Base-by-base conservation (phyloP, 202 grass and related monocot species). In the Zoysia matrella region DNA sequence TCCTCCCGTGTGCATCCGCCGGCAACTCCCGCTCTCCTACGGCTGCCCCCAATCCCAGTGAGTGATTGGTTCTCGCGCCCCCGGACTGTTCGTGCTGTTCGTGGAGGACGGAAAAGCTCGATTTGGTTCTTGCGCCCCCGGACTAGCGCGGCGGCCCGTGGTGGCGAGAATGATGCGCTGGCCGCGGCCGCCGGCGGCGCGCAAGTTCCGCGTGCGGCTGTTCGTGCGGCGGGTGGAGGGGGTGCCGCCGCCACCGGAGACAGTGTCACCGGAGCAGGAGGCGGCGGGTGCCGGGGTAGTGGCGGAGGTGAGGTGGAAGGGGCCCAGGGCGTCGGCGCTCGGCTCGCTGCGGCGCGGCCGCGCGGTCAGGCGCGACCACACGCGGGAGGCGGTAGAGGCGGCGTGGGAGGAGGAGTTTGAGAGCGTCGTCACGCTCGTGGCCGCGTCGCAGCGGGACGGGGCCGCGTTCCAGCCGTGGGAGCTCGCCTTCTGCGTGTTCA, bases 121-220 rank as follows among this genome's bases (percentile, higher is more conserved):
- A 30, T 30, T 30, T 30, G 22, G 22, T 30, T 30, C 22, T 30
- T 30, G 22, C 22, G 22, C 22, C 22, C 22, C 22, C 22, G 22
- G 30, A 6, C 4, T 18, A 11, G 44, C 1, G 61, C 18, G n/a
- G 70, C 53, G 56, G 43, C 47, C 16, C 45, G 94, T 99, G 93
- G 91, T 90, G 51, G 71, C 85, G 75, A 96, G 75, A 87, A 86
- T 99, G 89, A 99, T 99, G 77, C 74, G 91, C 78, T 99, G 96
- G 96, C 93, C 93, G 80, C 91, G 93, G 67, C 96, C 87, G 42
- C 87, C 91, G 13, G 14, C 81, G 41, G 75, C 87, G 58, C 92
- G 87, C 87, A 95, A 95, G 84, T 99, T 99, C 78, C 83, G 73
- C 63, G 89, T 83, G 50, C 83, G 85, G 77, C 84, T 99, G 69